phyloP scores from a whole-genome alignment of 2,329 filamentous ascomycete species.

The Microdochium bolleyi region DNA sequence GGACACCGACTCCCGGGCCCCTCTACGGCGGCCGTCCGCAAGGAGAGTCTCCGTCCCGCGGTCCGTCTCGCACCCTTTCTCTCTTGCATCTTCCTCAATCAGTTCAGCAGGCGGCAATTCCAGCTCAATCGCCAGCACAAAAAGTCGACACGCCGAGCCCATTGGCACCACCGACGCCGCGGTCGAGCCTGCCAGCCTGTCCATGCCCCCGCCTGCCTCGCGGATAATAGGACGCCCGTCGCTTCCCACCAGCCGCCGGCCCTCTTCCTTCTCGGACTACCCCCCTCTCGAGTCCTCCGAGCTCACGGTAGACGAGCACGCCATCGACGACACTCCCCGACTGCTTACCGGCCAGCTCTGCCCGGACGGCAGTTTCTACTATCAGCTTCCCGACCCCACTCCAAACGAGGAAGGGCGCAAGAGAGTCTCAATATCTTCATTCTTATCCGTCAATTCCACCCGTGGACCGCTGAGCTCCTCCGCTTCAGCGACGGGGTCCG shows the following conservation, averaged over 20 bases:
- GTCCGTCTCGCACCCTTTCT: slow-evolving; percentile 22
- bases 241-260: slow-evolving; percentile 31
- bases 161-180: slow-evolving; percentile 45
- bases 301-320: slow-evolving; percentile 25
- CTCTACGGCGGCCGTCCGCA: slow-evolving; percentile 3
- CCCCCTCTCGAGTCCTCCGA: slow-evolving; percentile 15
- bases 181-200: slow-evolving; percentile 53
- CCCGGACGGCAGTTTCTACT: slow-evolving; percentile 15
- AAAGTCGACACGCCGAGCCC: slow-evolving; percentile 51
- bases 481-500: slow-evolving; percentile 45
- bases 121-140: slow-evolving; percentile 32
- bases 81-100: slow-evolving; percentile 35
- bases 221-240: slow-evolving; percentile 33
- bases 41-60: slow-evolving; percentile 12
- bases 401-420: slow-evolving; percentile 41
- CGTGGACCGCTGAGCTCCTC: slow-evolving; percentile 44
- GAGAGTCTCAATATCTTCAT: slow-evolving; percentile 64
- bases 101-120: slow-evolving; percentile 18
- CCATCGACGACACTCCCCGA: slow-evolving; percentile 27
- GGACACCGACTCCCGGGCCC: neutral
- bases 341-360: slow-evolving; percentile 9
- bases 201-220: slow-evolving; percentile 49
- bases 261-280: slow-evolving; percentile 18
- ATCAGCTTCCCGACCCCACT: slow-evolving; percentile 39
- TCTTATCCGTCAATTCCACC: slow-evolving; percentile 61